Base-by-base conservation (phyloP, 306 rosid genomes). In the Vigna angularis region DNA sequence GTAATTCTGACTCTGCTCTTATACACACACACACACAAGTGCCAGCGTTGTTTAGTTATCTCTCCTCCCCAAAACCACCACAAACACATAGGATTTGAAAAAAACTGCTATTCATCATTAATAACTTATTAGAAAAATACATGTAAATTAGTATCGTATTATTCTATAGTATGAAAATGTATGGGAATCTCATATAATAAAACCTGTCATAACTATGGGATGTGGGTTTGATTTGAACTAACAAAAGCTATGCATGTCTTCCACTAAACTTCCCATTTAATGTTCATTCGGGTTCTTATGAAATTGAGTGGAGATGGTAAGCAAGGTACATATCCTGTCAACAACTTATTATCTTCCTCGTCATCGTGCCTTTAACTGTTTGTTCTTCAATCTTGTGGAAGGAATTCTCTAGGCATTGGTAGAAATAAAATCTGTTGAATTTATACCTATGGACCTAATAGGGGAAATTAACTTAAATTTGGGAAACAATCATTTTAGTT, bases 111-210 rank as follows among this genome's bases (percentile, higher is more conserved):
- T 73, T 83, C 82, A 61, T 89, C 87, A 79, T 80, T 73, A 76
- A 49, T 82, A 62, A 72, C 65, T 68, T 77, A 61, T 80, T 72
- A 49, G 80, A 90, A 75, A 85, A 88, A 90, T 74, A 78, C 78
- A 82, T 75, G 79, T 72, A 30, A 30, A 68, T 26, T 26, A 73
- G 69, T 52, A 76, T 66, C 78, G 78, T 77, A 78, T 78, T 81
- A 80, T 87, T 85, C 75, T 79, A 72, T 77, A 64, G 64, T 81
- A 75, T 56, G 80, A 79, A 86, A 83, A 64, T 74, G 72, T 73
- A 83, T 84, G 83, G 83, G 75, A 79, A 75, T 87, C 84, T 82
- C 47, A 82, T 77, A 87, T 85, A 83, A 59, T 58, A 61, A 83
- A 75, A 57, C 86, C 88, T 83, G 81, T 70, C 69, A 83, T 75